Evolutionary conservation across 176 grass and related monocot genomes (phyloP).

Genomic region (Poa pratensis): DNA sequence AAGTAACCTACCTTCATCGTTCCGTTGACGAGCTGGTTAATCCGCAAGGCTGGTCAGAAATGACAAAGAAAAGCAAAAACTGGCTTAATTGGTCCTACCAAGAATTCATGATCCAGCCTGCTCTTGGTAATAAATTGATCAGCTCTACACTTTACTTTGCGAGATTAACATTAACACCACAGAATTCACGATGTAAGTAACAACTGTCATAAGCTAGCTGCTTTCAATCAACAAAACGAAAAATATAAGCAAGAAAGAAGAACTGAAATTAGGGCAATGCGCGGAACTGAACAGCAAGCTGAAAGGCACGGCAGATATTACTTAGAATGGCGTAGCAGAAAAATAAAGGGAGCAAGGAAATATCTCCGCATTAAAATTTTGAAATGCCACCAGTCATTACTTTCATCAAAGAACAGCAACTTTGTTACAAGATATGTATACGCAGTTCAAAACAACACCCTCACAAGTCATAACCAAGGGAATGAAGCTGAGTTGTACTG

Average conservation of each 20-base stretch:
- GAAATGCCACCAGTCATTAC: too few relatives aligned
- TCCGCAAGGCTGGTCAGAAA: background rate
- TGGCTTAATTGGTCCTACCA: background rate
- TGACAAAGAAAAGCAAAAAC: background rate
- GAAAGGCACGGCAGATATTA: background rate
- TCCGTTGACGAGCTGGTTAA: background rate
- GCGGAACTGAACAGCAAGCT: background rate
- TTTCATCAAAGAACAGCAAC: background rate
- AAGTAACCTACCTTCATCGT: background rate
- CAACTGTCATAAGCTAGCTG: background rate
- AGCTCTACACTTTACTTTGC: background rate
- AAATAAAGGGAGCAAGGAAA: too few relatives aligned
- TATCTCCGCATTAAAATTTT: too few relatives aligned
- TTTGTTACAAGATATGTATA: conserved; percentile 2
- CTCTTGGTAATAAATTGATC: background rate
- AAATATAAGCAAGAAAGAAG: background rate
- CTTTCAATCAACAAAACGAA: background rate
- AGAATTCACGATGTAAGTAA: background rate
- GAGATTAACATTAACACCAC: background rate
- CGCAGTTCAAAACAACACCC: conserved; percentile 35
- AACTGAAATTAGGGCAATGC: background rate
- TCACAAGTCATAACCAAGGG: conserved; percentile 3
- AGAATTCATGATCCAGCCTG: background rate
- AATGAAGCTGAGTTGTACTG: background rate
- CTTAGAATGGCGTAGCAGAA: background rate